Evolutionary conservation across 768 basidiomycete species (phyloP), one percentile per base, ranked within the genome.

Genomic region (Rhodosporidiobolus odoratus): DNA sequence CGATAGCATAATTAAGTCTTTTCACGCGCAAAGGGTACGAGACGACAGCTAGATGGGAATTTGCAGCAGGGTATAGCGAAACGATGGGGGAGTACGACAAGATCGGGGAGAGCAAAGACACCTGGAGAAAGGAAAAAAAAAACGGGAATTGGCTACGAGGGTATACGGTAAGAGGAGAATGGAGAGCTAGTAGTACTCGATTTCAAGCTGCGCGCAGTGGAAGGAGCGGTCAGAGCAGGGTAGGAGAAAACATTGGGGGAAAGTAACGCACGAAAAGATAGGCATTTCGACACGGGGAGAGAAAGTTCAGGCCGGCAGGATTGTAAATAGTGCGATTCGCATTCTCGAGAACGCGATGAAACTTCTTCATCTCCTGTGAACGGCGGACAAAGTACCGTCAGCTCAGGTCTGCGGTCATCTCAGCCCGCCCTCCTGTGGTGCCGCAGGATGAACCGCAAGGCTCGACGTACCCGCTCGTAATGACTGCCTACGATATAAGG

Each of bases 231-330:
- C 4, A 43, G 53, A 32, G 40, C 17, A 4, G 0, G 4, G 4
- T 15, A 5, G 34, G 12, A 34, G n/a, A 30, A 25, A 7, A 59
- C 27, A 17, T 4, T 12, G 27, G 21, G 30, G 35, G 23, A 19
- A 52, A 27, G 9, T 19, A 34, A 89, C 94, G 80, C 78, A 97
- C 95, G 81, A 89, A 99, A 75, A 97, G 83, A 79, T 94, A 93
- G 0, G 90, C 96, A 65, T 89, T 88, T 76, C 85, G 84, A 56
- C 86, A 82, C 2, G 96, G 96, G 85, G 89, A 91, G 23, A 93
- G 81, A 50, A 98, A 85, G 74, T 92, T 89, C 75, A 99, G 80
- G 1, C 96, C 96, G 13, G 83, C 86, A 0, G 90, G 89, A 77
- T 97, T 92, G 82, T 88, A 96, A 27, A 91, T 67, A 58, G 84